Evolutionary conservation across 75 land plant species (phyloP).

Genomic region (Chamaecyparis obtusa): DNA sequence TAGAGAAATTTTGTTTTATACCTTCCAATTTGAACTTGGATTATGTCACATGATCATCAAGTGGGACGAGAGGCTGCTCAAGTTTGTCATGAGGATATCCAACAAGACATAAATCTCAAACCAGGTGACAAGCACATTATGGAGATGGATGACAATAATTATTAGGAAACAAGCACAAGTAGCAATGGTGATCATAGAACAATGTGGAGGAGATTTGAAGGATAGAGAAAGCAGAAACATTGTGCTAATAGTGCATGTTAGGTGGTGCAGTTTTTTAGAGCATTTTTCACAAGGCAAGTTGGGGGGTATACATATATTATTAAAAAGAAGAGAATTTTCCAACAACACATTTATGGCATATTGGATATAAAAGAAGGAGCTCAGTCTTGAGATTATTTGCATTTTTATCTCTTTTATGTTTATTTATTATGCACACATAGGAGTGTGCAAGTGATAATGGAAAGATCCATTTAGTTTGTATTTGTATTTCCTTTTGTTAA

Average conservation of each 20-base stretch:
- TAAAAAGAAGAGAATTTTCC: neutral
- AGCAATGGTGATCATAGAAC: conserved; percentile 8
- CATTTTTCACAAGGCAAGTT: neutral
- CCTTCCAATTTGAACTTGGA: neutral
- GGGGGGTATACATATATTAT: neutral
- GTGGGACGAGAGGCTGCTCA: conserved; percentile 7
- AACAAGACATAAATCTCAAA: neutral
- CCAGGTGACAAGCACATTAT: neutral
- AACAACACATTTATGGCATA: neutral
- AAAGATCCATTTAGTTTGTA: conserved; percentile 8
- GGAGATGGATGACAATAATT: conserved; percentile 8
- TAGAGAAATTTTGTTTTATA: neutral
- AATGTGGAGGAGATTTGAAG: conserved; percentile 7
- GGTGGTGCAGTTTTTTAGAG: neutral
- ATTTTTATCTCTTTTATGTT: neutral
- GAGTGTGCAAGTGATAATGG: neutral
- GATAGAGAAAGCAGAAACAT: neutral
- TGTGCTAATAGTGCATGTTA: neutral
- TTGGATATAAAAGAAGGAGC: neutral
- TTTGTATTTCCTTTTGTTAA: neutral
- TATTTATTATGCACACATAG: neutral
- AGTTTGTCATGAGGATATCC: neutral
- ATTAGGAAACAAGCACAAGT: neutral
- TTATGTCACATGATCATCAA: conserved; percentile 2
- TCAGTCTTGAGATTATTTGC: neutral